Conservation (phyloP, 257 asterid species). For the Nicotiana sylvestris region DNA sequence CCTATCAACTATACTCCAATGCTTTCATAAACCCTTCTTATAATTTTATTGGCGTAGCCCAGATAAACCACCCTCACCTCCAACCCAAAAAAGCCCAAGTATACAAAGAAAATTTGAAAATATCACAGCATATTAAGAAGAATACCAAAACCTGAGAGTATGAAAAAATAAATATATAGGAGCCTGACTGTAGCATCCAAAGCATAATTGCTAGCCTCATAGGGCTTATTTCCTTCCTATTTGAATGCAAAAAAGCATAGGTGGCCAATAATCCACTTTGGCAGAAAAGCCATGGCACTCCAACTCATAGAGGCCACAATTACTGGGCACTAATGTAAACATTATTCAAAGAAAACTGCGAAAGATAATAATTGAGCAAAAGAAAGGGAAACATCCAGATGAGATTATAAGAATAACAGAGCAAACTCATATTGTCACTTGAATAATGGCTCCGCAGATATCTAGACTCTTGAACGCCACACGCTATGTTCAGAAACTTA, state of each 20-base stretch:
- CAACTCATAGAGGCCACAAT: neutral
- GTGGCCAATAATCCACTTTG: neutral
- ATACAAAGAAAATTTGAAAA: neutral
- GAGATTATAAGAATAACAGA: neutral
- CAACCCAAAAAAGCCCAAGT: neutral
- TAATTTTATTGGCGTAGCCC: neutral
- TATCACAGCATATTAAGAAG: neutral
- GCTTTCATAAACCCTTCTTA: slow-evolving; percentile 1
- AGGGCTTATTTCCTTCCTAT: neutral
- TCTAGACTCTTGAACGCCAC: neutral
- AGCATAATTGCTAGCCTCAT: neutral
- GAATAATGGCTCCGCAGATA: neutral
- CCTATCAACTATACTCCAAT: neutral
- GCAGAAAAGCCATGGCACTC: neutral
- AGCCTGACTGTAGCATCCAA: neutral
- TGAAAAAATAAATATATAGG: neutral
- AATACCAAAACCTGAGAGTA: neutral
- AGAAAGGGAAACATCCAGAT: neutral
- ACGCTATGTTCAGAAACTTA: neutral
- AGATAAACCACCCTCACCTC: neutral
- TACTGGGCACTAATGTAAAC: neutral
- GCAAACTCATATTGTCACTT: neutral
- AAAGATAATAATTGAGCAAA: neutral
- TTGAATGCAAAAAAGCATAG: neutral
- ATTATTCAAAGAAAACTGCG: neutral